Evolutionary conservation across 2,329 filamentous ascomycete genomes (phyloP).

Genomic region (Pseudocercospora ulei): DNA sequence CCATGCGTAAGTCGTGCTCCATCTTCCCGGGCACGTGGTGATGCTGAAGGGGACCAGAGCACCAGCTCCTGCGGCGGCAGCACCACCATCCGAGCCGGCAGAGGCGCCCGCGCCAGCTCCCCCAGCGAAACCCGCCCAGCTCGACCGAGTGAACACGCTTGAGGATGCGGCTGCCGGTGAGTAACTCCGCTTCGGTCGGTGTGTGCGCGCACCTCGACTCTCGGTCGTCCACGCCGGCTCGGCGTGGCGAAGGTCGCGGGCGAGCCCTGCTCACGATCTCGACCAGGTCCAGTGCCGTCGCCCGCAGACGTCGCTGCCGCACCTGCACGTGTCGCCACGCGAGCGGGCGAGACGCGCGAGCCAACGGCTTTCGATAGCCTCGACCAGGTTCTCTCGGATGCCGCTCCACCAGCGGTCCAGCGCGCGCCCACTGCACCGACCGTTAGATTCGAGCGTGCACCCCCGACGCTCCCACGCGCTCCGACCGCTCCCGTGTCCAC

Average conservation of each 20-base stretch:
- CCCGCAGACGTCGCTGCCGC: not conserved
- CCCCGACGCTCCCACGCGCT: slow-evolving; percentile 6
- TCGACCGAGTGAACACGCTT: slow-evolving; percentile 1
- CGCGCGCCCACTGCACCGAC: slow-evolving; percentile 4
- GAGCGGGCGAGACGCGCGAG: slow-evolving; percentile 8
- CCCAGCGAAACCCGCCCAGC: slow-evolving; percentile 5
- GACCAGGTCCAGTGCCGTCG: not conserved
- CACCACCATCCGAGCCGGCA: not conserved
- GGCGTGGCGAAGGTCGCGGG: no score
- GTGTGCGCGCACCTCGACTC: not conserved
- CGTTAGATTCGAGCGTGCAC: slow-evolving; percentile 1
- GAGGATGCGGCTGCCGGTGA: not conserved
- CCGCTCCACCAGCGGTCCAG: slow-evolving; percentile 2
- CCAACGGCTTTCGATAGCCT: slow-evolving; percentile 10
- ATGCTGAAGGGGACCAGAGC: not conserved
- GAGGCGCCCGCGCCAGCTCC: slow-evolving; percentile 7
- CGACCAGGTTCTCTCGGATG: slow-evolving; percentile 8
- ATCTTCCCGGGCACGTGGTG: not conserved
- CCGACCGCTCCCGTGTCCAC: slow-evolving; percentile 5
- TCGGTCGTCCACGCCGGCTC: not conserved
- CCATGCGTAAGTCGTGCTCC: not conserved
- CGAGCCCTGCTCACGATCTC: no score
- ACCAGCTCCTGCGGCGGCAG: not conserved
- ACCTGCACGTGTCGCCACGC: not conserved
- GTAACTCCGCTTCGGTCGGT: no score